Evolutionary conservation across 176 grass and related monocot genomes (phyloP), one percentile per base, ranked within the genome.

Genomic region (Panicum miliaceum): DNA sequence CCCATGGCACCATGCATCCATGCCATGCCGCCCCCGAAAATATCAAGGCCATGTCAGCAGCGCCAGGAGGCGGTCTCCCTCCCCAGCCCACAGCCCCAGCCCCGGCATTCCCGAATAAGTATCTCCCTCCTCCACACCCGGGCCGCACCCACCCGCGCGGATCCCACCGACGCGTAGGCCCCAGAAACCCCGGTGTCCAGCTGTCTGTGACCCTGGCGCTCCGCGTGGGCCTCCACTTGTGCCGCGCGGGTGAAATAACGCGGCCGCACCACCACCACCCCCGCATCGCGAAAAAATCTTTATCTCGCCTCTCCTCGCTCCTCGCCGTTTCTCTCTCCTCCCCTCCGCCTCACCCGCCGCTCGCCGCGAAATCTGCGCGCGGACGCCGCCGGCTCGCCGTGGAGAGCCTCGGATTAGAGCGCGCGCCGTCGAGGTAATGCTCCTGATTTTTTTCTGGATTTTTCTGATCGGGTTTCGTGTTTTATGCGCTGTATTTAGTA

Each of bases 31-130:
- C 75, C 69, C 52, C 85, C 53, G 62, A 94, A 99, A 99, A 99
- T 99, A 99, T 99, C 97, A 94, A 92, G 89, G 93, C 93, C 93
- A 94, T 89, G 91, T 99, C 91, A 99, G 88, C 87, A 56, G 51
- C 35, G 64, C 81, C 80, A 37, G 74, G 80, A 65, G 73, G 79
- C 70, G 82, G 95, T 93, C 92, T 52, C 75, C 57, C n/a, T n/a
- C n/a, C n/a, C 27, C 40, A 84, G 77, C 86, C 84, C 73, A 19
- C 82, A 75, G 81, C 64, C 81, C 73, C 71, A 25, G 25, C 62
- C 15, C 32, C 36, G 64, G 22, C 70, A 20, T 73, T 73, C 45
- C 26, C 46, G 71, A 86, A 84, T 77, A 97, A 94, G 85, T 91
- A 94, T 98, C 94, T 91, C 45, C 23, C 43, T 54, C 18, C 80